A percentile compares a stretch with the other conserved stretches of the same genome.
Conservation (phyloP, 345 rosid species). For the Ricinus communis region DNA sequence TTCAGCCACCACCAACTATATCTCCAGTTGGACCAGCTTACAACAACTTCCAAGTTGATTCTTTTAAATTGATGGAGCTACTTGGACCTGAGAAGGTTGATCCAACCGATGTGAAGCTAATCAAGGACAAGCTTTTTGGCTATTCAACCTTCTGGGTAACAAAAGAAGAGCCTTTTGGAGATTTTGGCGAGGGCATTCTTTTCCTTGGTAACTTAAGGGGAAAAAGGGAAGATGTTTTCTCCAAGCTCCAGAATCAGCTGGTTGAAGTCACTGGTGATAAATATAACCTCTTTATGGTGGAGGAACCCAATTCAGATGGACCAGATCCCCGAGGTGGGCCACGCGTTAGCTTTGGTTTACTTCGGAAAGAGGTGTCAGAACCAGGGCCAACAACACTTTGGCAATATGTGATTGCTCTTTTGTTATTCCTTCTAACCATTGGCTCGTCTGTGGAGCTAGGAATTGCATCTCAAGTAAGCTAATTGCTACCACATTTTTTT, state of each 20-base stretch:
- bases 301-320: slow-evolving; percentile 91
- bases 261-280: slow-evolving; percentile 63
- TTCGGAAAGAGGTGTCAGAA: slow-evolving; percentile 92
- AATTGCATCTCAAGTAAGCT: slow-evolving; percentile 85
- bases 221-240: slow-evolving; percentile 74
- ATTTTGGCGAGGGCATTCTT: slow-evolving; percentile 80
- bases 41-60: slow-evolving; percentile 80
- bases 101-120: slow-evolving; percentile 72
- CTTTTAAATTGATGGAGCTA: slow-evolving; percentile 90
- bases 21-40: slow-evolving; percentile 65
- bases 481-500: not conserved
- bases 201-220: slow-evolving; percentile 91
- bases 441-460: slow-evolving; percentile 94
- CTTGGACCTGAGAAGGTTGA: slow-evolving; percentile 97
- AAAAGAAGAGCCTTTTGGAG: slow-evolving; percentile 96
- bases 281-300: slow-evolving; percentile 91
- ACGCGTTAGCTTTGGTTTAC: slow-evolving; percentile 89
- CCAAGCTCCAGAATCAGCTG: slow-evolving; percentile 70
- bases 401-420: slow-evolving; percentile 90
- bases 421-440: slow-evolving; percentile 77
- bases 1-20: slow-evolving; percentile 63
- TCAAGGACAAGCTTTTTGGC: slow-evolving; percentile 83
- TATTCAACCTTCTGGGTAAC: slow-evolving; percentile 95
- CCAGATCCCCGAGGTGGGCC: slow-evolving; percentile 95
- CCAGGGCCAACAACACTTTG: slow-evolving; percentile 96